Evolutionary conservation across 768 basidiomycete species (phyloP).

Genomic region (Obba rivulosa): DNA sequence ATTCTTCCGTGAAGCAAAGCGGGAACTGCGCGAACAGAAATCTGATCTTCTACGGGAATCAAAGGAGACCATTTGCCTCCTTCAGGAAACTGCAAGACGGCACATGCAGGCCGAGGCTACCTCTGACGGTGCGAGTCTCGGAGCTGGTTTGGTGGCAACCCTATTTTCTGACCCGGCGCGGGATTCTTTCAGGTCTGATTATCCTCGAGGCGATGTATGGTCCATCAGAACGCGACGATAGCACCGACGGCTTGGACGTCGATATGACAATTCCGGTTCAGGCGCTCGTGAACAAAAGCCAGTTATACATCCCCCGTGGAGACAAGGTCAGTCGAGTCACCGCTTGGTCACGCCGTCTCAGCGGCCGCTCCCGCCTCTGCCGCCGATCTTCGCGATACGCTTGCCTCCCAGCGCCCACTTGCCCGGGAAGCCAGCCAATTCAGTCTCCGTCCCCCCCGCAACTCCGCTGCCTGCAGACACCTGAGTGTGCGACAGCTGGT

Average conservation of each 20-base stretch:
- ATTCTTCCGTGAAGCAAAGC: conserved; percentile 60
- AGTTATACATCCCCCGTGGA: conserved; percentile 70
- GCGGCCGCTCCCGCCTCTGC: too few relatives aligned
- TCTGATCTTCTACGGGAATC: conserved; percentile 58
- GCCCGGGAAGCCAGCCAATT: too few relatives aligned
- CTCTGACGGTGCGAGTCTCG: conserved; percentile 50
- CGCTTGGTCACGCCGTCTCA: too few relatives aligned
- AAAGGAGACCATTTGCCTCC: conserved; percentile 53
- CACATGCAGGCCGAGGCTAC: conserved; percentile 59
- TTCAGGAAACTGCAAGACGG: conserved; percentile 63
- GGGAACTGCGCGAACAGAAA: conserved; percentile 58
- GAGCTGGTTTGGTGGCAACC: conserved; percentile 6
- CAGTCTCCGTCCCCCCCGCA: too few relatives aligned
- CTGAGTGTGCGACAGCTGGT: too few relatives aligned
- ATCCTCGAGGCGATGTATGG: conserved; percentile 75
- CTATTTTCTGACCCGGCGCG: conserved; percentile 2
- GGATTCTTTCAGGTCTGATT: conserved; percentile 54
- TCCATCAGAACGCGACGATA: conserved; percentile 43
- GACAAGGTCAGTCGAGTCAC: conserved; percentile 51
- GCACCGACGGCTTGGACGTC: conserved; percentile 49
- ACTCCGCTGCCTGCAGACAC: too few relatives aligned
- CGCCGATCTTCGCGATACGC: too few relatives aligned
- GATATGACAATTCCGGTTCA: conserved; percentile 83
- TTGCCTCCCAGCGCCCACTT: too few relatives aligned
- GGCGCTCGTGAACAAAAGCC: conserved; percentile 72